Evolutionary conservation across 2,329 filamentous ascomycete species (phyloP).

Genomic region (Cadophora sp.): DNA sequence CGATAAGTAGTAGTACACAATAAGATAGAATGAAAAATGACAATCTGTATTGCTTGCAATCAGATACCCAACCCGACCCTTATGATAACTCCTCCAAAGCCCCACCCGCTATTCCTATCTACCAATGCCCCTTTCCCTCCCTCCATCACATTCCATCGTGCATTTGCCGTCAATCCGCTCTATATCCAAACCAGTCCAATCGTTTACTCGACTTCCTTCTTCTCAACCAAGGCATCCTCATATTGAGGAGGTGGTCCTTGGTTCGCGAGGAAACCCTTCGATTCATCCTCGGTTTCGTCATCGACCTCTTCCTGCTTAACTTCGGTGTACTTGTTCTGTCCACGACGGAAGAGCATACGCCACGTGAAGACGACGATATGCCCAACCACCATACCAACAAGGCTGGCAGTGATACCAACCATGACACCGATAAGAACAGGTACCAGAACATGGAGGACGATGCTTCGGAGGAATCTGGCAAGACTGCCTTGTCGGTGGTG

Average conservation of each 20-base stretch:
- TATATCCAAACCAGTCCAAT: not conserved
- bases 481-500: slow-evolving; percentile 50
- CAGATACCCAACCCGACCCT: slow-evolving; percentile 17
- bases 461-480: slow-evolving; percentile 58
- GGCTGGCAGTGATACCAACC: slow-evolving; percentile 70
- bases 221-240: slow-evolving; percentile 35
- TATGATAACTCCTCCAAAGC: not conserved
- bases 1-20: not conserved
- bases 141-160: not conserved
- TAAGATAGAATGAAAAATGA: slow-evolving; percentile 10
- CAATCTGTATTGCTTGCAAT: slow-evolving; percentile 22
- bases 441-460: slow-evolving; percentile 68
- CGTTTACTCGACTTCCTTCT: slow-evolving; percentile 27
- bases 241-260: slow-evolving; percentile 44
- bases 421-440: slow-evolving; percentile 73
- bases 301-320: slow-evolving; percentile 37
- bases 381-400: slow-evolving; percentile 71
- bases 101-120: not conserved
- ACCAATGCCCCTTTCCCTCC: not conserved
- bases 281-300: slow-evolving; percentile 36
- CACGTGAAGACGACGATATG: slow-evolving; percentile 66
- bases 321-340: slow-evolving; percentile 35
- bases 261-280: slow-evolving; percentile 37
- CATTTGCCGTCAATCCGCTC: not conserved
- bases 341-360: slow-evolving; percentile 59